Conservation (phyloP, 768 basidiomycete genomes). For the Rhizopogon rudus region DNA sequence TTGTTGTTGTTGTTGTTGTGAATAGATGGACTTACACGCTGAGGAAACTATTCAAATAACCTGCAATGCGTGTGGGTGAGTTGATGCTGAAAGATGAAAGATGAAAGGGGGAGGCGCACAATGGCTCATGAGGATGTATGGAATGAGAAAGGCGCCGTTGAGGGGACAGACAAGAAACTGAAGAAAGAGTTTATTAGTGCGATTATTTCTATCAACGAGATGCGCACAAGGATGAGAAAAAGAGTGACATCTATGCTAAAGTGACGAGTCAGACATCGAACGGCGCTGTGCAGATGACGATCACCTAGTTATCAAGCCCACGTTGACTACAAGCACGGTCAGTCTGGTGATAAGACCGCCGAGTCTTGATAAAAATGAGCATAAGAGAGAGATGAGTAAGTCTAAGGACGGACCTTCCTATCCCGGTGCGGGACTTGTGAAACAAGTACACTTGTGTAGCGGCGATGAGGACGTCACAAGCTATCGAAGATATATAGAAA, state of each 20-base stretch:
- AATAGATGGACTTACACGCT: slow-evolving; percentile 31
- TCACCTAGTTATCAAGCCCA: slow-evolving; percentile 31
- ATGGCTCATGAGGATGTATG: slow-evolving; percentile 34
- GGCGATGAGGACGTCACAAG: slow-evolving; percentile 30
- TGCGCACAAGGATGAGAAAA: slow-evolving; percentile 20
- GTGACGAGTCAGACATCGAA: not conserved
- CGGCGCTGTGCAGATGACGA: not conserved
- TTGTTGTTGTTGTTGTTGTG: too few species aligned
- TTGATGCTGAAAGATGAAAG: not conserved
- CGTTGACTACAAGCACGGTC: slow-evolving; percentile 30
- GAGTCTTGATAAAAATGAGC: slow-evolving; percentile 13
- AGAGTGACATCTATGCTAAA: slow-evolving; percentile 24
- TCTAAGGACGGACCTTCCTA: slow-evolving; percentile 19
- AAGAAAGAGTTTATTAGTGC: not conserved
- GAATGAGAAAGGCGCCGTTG: slow-evolving; percentile 32
- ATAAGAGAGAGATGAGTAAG: not conserved
- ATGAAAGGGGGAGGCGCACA: slow-evolving; percentile 18
- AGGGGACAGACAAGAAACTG: slow-evolving; percentile 31
- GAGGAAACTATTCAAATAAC: slow-evolving; percentile 33
- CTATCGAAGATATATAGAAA: slow-evolving; percentile 28
- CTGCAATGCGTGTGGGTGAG: slow-evolving; percentile 8
- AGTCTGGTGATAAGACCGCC: slow-evolving; percentile 28
- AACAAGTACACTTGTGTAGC: slow-evolving; percentile 30
- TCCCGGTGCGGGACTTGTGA: slow-evolving; percentile 23
- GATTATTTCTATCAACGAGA: not conserved